Evolutionary conservation across 2,329 filamentous ascomycete genomes (phyloP).

Genomic region (Daldinia sp.): DNA sequence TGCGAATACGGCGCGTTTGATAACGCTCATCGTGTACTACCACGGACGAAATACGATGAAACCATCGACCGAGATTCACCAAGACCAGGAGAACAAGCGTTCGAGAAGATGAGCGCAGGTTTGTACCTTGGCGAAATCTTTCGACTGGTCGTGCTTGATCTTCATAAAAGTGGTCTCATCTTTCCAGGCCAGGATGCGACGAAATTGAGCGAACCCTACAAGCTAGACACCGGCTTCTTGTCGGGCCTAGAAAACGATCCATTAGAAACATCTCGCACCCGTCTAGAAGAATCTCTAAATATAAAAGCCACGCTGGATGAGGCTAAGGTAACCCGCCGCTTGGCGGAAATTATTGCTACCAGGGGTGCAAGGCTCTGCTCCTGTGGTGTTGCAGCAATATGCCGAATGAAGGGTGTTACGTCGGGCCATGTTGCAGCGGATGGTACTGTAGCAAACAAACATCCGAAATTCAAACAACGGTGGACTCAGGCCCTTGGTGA

Average conservation of each 20-base stretch:
- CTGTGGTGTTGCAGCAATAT: conserved; percentile 94
- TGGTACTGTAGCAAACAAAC: conserved; percentile 98
- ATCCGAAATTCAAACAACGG: conserved; percentile 94
- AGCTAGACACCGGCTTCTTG: conserved; percentile 84
- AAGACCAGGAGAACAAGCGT: conserved; percentile 89
- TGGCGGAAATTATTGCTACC: conserved; percentile 72
- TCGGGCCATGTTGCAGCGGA: conserved; percentile 94
- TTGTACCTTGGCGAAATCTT: conserved; percentile 95
- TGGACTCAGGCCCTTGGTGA: conserved; percentile 89
- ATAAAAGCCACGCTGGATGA: conserved; percentile 1
- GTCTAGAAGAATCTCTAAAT: conserved; percentile 2
- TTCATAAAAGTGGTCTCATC: conserved; percentile 81
- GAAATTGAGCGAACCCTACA: conserved; percentile 84
- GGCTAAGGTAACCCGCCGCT: conserved; percentile 1
- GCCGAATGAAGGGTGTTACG: conserved; percentile 91
- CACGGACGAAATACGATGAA: conserved; percentile 83
- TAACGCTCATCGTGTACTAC: conserved; percentile 88
- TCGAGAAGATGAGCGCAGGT: conserved; percentile 97
- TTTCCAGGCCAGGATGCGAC: conserved; percentile 84
- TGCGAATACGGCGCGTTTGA: conserved; percentile 98
- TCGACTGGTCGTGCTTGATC: conserved; percentile 84
- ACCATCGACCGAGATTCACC: conserved; percentile 91
- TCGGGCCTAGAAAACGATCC: conserved; percentile 10
- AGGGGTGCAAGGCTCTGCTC: conserved; percentile 93
- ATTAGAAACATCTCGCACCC: neutral